Base-by-base conservation (phyloP, 2,329 filamentous ascomycete species). In the Cytospora schulzeri region DNA sequence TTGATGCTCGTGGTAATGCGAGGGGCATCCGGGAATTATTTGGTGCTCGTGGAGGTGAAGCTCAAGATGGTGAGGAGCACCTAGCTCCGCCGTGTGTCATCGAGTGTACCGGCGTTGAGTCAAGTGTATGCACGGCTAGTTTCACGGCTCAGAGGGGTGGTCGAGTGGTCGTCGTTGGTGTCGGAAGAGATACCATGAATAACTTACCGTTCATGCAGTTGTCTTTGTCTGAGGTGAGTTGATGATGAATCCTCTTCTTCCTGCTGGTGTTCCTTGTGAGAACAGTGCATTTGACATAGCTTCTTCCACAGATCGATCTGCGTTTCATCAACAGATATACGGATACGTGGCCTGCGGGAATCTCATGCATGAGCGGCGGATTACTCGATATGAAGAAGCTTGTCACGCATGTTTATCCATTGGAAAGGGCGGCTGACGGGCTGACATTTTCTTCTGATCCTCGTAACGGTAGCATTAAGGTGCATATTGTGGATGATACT, bases 291-390 rank as follows among this genome's bases (percentile, higher is more conserved):
- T 45, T 60, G 45, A n/a, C 48, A 22, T 31, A n/a, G 19, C 35
- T 53, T 0, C n/a, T 9, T 50, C 17, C 7, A 29, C 48, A 87
- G 84, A 89, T 91, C 68, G 81, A 90, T 69, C 77, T 91, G 29
- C 85, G 83, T 45, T 91, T 91, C 75, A 91, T 90, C 72, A 90
- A 91, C 73, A 80, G 88, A 9, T 91, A 91, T 72, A 80, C 83
- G 50, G 87, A 91, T 70, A 90, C 88, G 0, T 91, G 88, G 88
- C 88, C 88, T 0, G 81, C 84, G 0, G 88, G 85, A 0, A 88
- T 91, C 38, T 79, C 83, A 8, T 85, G 84, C 56, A 71, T 91
- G 31, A 81, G 79, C 50, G 85, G 86, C 4, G 83, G 83, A 0
- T 79, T 90, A 1, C 71, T 91, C 11, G 82, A 90, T 70, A 76